Base-by-base conservation (phyloP, 1,139 yeast genomes). In the Waltiozyma sp. region DNA sequence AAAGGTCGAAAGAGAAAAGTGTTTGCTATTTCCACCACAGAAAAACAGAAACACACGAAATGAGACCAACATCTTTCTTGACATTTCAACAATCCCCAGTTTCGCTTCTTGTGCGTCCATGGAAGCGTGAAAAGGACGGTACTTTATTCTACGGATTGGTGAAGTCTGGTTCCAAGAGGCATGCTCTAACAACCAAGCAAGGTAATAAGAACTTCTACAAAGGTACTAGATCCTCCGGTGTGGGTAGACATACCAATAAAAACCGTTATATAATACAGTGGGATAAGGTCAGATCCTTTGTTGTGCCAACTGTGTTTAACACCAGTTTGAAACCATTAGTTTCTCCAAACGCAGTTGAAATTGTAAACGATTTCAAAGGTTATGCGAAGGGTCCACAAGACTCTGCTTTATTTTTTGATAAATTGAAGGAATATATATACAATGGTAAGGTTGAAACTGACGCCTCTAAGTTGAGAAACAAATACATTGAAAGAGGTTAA, bases 161-260 rank as follows among this genome's bases (percentile, higher is more conserved):
- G 33, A 87, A 84, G 58, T 60, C 79, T 14, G 96, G 96, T 44
- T 80, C 88, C 53, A 86, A 82, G 59, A 78, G 98, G 68, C 78
- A 82, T 58, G 75, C 95, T 3, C 68, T 89, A 53, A 84, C 96
- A 26, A 82, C 96, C 31, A 91, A 91, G 58, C 91, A 87, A 60
- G 97, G 98, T 56, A 91, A 89, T 66, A 88, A 89, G 69, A 80
- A 84, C 56, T 86, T 73, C 66, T 91, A 93, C 66, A 91, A 89
- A 62, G 99, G 98, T 68, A 91, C 97, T 19, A 76, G 97, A 48
- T 86, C 98, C 6, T 75, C 95, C 2, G 96, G 97, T 63, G 77
- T 87, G 49, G 99, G 99, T 59, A 72, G 70, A 45, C 77, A 83
- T 59, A 82, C 93, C 45, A 69, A 71, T 34, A 72, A 72, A 50